Evolutionary conservation across 176 grass and related monocot genomes (phyloP).

Genomic region (Aegilops sharonensis): DNA sequence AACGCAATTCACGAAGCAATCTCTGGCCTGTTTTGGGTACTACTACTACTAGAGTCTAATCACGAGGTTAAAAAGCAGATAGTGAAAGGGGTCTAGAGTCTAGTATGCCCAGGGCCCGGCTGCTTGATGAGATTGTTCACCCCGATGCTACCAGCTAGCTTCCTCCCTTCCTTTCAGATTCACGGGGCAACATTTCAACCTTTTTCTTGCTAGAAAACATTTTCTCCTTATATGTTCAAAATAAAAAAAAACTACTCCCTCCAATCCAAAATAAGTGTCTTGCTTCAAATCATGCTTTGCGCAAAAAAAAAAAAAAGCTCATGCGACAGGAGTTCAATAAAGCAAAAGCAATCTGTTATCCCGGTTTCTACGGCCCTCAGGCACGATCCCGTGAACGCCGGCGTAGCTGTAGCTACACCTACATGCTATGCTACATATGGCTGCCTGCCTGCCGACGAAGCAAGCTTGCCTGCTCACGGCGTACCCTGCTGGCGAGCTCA

Average conservation of each 20-base stretch:
- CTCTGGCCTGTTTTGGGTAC: neutral
- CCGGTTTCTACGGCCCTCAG: neutral
- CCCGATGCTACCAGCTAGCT: neutral
- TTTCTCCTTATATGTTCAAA: too few relatives aligned
- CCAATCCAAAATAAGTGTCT: too few relatives aligned
- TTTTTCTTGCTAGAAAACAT: too few relatives aligned
- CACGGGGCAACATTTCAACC: neutral
- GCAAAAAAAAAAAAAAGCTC: too few relatives aligned
- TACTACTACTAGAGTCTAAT: too few relatives aligned
- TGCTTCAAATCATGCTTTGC: too few relatives aligned
- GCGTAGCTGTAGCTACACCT: neutral
- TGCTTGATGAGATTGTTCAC: neutral
- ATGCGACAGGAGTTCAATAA: neutral
- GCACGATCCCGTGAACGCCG: constrained; percentile 30
- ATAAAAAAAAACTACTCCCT: too few relatives aligned
- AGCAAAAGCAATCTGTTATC: neutral
- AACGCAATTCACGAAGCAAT: neutral
- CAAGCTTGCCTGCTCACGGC: neutral
- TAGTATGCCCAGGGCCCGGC: too few relatives aligned
- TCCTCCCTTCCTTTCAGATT: neutral
- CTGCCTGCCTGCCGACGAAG: neutral
- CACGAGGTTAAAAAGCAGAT: neutral
- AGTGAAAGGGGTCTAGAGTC: neutral
- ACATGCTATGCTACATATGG: neutral
- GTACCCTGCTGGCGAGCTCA: constrained; percentile 16